Evolutionary conservation across 371 early-diverging fungal species (phyloP), one percentile per base, ranked within the genome.

Genomic region (Gilbertella persicaria): DNA sequence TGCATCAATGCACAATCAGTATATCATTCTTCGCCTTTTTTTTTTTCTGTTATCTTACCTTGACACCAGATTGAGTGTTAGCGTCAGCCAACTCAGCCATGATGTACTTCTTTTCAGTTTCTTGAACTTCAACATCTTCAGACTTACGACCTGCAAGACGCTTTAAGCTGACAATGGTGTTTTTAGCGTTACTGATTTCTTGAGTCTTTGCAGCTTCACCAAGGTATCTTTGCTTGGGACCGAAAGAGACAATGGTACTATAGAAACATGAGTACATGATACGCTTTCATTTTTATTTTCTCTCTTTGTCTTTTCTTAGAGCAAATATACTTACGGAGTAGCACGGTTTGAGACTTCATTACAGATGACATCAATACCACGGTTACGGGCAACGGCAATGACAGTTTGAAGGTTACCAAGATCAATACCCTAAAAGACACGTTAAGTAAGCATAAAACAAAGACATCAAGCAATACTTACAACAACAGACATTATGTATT

Each of bases 341-440:
- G 93, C 89, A 55, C 98, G 83, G 85, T 96, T 96, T 38, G 95
- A 95, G 23, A 94, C 95, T 75, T 97, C 97, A 78, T 98, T 98
- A 73, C 85, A 83, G 64, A 98, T 89, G 58, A 98, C 94, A 73
- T 98, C 98, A 66, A 98, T 95, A 69, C 97, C 97, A 65, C 97
- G 89, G 83, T 97, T 97, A 70, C 98, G 82, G 40, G 97, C 98
- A 41, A 97, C 96, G 52, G 98, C 96, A 59, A 98, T 93, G 58
- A 94, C 88, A 59, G 96, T 88, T 71, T 95, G 90, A 64, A 95
- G 79, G 79, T 90, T 96, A 58, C 98, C 98, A 74, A 98, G 85
- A 83, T 98, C 98, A 80, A 98, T 89, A 73, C 98, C 98, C 75
- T 75, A 53, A 37, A 9, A 45, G 1, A 47, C 20, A 37, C 10